Evolutionary conservation across 805 yeast genomes (phyloP).

Genomic region (Ogataea siamensis): DNA sequence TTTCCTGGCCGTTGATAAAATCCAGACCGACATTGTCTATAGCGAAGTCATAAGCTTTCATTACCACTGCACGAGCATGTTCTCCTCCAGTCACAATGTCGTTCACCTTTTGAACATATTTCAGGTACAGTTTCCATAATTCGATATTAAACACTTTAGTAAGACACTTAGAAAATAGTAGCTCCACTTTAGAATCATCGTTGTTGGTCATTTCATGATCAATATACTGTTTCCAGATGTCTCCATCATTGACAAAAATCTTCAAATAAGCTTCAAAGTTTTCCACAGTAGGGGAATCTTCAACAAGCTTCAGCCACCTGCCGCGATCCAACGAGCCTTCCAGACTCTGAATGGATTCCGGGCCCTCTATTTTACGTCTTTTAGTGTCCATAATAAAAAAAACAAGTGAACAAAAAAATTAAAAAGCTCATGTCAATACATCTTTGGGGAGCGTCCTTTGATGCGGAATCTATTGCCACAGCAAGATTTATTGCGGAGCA

Average conservation of each 20-base stretch:
- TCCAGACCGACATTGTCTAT: slow-evolving; percentile 77
- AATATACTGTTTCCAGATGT: slow-evolving; percentile 74
- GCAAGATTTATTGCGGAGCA: slow-evolving; percentile 39
- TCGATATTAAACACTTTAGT: slow-evolving; percentile 60
- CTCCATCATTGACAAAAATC: slow-evolving; percentile 65
- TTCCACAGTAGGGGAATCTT: slow-evolving; percentile 48
- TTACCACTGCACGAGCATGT: slow-evolving; percentile 67
- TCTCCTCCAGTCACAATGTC: slow-evolving; percentile 79
- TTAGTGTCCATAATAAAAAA: slow-evolving; percentile 5
- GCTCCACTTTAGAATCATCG: slow-evolving; percentile 63
- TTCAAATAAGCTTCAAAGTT: slow-evolving; percentile 59
- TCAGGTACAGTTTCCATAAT: slow-evolving; percentile 75
- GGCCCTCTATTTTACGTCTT: slow-evolving; percentile 46
- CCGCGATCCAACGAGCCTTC: slow-evolving; percentile 40
- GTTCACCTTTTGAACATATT: slow-evolving; percentile 70
- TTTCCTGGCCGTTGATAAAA: slow-evolving; percentile 53
- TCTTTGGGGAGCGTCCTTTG: slow-evolving; percentile 56
- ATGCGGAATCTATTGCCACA: slow-evolving; percentile 51
- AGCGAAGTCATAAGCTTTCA: slow-evolving; percentile 83
- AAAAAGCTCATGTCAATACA: slow-evolving; percentile 35
- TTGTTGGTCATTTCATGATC: slow-evolving; percentile 61
- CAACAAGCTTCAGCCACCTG: slow-evolving; percentile 57
- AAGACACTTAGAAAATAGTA: slow-evolving; percentile 62
- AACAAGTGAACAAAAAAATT: neutral
- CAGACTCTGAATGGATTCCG: slow-evolving; percentile 39